Base-by-base conservation (phyloP, 805 yeast species). In the Scheffersomyces amazonensis region DNA sequence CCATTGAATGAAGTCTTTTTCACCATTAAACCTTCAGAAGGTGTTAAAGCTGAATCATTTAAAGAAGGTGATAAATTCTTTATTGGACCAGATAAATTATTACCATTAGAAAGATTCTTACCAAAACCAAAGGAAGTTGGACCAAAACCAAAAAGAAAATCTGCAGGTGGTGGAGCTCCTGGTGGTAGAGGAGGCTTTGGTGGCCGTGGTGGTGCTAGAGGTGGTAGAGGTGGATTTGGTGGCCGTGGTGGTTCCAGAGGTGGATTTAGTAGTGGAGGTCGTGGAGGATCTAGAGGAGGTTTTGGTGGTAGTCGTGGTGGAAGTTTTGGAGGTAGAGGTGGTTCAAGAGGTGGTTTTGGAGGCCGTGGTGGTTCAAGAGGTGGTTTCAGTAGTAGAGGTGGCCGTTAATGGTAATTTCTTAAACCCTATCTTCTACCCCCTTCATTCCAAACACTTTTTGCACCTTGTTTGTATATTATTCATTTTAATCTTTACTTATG, bases 1-100 rank as follows among this genome's bases (percentile, higher is more conserved):
- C 98, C 99, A 34, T 70, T 93, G 61, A 93, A 93, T 62, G 99
- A 93, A 69, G 97, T 93, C n/a, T 91, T 78, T 62, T 93, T 93
- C 77, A 93, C 99, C 27, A 82, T 93, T 53, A 93, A 93, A 70
- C 93, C 97, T 41, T 75, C 86, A 36, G 99, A 93, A 60, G 99
- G 99, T 59, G 93, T 93, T 37, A 93, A 86, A 62, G 96, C 99
- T 39, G 67, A 77, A 25, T 87, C 96, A 37, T 93, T 93, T 77
- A 88, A 88, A 66, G 85, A 80, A 33, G 99, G 98, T 52, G 99
- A 93, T 67, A 90, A 90, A 69, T 91, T 93, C 63, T 93, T 69
- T 73, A 93, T 93, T 66, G 96, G 90, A 42, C 87, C 95, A 38
- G 98, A 93, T 68, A 93, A 93, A 69, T 75, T 93, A 51, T 79